Conservation (phyloP, 345 rosid species). For the Brassica napus region Da-Ae NC_063447.1:48552501-48553000, state of each 20-base stretch:
- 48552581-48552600: constrained; percentile 13
- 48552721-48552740: not conserved
- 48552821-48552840: too few relatives aligned
- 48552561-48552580: not conserved
- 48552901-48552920: too few relatives aligned
- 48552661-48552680: too few relatives aligned
- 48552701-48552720: too few relatives aligned
- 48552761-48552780: constrained; percentile 57
- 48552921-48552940: too few relatives aligned
- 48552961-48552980: too few relatives aligned
- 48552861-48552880: too few relatives aligned
- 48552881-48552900: too few relatives aligned
- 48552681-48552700: too few relatives aligned
- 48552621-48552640: constrained; percentile 28
- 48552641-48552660: not conserved
- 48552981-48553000: too few relatives aligned
- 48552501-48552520: not conserved
- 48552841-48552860: too few relatives aligned
- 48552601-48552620: constrained; percentile 13
- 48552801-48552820: not conserved
- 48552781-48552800: constrained; percentile 39
- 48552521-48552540: not conserved
- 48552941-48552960: too few relatives aligned
- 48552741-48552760: constrained; percentile 68
- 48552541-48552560: not conserved